Base-by-base conservation (phyloP, 2,329 filamentous ascomycete species). In the Ophiostoma triangulosporum region DNA sequence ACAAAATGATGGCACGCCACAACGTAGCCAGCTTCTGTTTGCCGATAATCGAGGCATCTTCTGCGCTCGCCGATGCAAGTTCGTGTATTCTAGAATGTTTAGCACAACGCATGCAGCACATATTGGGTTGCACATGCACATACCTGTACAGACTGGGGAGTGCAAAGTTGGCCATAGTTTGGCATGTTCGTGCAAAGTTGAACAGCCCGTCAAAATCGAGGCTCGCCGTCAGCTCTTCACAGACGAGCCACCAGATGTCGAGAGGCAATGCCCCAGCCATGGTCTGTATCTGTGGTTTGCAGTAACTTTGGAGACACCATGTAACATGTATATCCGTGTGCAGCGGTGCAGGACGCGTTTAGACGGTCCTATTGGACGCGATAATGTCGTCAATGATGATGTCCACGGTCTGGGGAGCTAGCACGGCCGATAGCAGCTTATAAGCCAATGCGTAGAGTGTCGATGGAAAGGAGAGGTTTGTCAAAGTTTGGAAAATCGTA, bases 1-100 rank as follows among this genome's bases (percentile, higher is more conserved):
- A 88, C 7, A 80, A 68, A 54, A 85, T 76, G 58, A 88, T 77
- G 2, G 81, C 81, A 50, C 77, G 75, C 84, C 84, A 88, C 49
- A 86, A 65, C 6, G 77, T 72, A 2, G 79, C 77, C 75, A 79
- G 83, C 65, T 76, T 76, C 52, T 72, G 56, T 56, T 64, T 62
- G 50, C 62, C 63, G 22, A 57, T 64, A 59, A 54, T 69, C 61
- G 64, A 68, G 65, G 60, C 68, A 64, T 73, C 71, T 46, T 71
- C 68, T 12, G 38, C 38, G 12, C 38, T 43, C 20, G 38, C 40
- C 40, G 40, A 26, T 22, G 24, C 22, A 26, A 45, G 17, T 12
- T 48, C 46, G 11, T 33, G 29, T 29, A 17, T 17, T 17, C 43
- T 46, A 36, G 35, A 8, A 29, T 27, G 24, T 20, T 4, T 17